phyloP scores from a whole-genome alignment of 352 stramenopile genomes.

The Phytophthora pseudosyringae region DNA sequence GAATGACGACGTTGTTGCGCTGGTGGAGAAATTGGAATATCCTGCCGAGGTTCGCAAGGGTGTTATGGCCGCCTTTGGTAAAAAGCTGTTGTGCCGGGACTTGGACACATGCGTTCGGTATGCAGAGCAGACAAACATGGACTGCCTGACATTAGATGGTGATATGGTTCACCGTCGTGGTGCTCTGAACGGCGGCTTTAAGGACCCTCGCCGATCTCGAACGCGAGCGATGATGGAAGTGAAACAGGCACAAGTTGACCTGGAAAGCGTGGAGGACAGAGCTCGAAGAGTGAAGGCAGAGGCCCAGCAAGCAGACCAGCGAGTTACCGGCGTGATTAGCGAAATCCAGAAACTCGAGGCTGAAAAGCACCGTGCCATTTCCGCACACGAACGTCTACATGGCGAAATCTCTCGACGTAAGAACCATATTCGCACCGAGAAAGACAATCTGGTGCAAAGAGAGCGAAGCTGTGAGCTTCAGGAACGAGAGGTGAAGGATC shows the following conservation, averaged over 20 bases:
- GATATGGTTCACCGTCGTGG: conserved; percentile 97
- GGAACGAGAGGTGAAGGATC: conserved; percentile 64
- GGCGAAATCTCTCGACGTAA: conserved; percentile 84
- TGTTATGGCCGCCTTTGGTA: conserved; percentile 97
- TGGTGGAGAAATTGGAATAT: conserved; percentile 90
- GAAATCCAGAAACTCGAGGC: conserved; percentile 86
- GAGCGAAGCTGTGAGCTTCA: conserved; percentile 61
- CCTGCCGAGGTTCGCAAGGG: conserved; percentile 88
- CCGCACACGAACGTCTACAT: conserved; percentile 76
- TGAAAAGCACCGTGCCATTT: conserved; percentile 80
- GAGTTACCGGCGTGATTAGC: conserved; percentile 83
- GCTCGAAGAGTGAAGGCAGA: conserved; percentile 88
- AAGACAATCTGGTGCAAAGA: conserved; percentile 60
- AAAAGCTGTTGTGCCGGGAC: conserved; percentile 96
- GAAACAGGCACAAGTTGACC: conserved; percentile 69
- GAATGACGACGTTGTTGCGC: conserved; percentile 84
- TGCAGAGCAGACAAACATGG: conserved; percentile 90
- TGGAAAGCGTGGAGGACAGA: conserved; percentile 74
- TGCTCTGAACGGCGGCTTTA: conserved; percentile 97
- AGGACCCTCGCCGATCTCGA: conserved; percentile 88
- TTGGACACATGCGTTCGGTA: conserved; percentile 90
- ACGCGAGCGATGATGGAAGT: conserved; percentile 88
- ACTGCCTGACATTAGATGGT: conserved; percentile 98
- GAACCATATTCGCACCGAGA: conserved; percentile 75
- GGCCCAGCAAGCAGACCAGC: conserved; percentile 91